Conservation (phyloP, 441 rosid genomes). For the Aquilaria agallochum region DNA sequence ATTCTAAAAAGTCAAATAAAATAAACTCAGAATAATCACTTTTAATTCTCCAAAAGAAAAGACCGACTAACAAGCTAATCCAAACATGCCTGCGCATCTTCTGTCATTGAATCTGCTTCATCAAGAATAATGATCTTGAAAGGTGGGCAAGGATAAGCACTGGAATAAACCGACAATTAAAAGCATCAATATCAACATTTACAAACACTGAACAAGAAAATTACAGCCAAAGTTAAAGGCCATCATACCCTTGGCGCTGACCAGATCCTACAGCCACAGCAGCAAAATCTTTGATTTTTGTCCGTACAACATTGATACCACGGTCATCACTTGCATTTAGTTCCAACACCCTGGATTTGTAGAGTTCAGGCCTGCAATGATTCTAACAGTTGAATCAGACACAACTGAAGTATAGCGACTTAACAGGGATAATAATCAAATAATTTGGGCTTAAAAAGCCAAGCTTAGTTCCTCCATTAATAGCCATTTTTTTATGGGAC, state of each 20-base stretch:
- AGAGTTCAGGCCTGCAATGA: slow-evolving; percentile 74
- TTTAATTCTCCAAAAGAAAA: neutral
- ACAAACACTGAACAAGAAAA: slow-evolving; percentile 2
- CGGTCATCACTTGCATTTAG: slow-evolving; percentile 99
- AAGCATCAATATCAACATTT: neutral
- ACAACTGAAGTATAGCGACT: slow-evolving; percentile 1
- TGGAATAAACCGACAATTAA: slow-evolving; percentile 24
- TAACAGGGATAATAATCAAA: too few relatives aligned
- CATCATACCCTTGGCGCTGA: slow-evolving; percentile 60
- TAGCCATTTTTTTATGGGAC: too few relatives aligned
- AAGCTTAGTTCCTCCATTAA: too few relatives aligned
- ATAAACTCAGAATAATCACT: slow-evolving; percentile 3
- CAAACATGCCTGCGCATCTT: slow-evolving; percentile 90
- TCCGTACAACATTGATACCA: slow-evolving; percentile 94
- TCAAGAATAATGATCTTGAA: slow-evolving; percentile 90
- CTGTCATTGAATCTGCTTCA: slow-evolving; percentile 99
- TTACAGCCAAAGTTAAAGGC: neutral
- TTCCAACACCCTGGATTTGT: slow-evolving; percentile 94
- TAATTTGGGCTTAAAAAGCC: too few relatives aligned
- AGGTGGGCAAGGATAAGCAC: slow-evolving; percentile 90
- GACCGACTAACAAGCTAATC: neutral
- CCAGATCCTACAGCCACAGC: slow-evolving; percentile 88
- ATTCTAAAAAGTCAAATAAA: slow-evolving; percentile 40
- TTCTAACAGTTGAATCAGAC: neutral
- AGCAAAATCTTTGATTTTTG: slow-evolving; percentile 96